A percentile compares a stretch with the other conserved stretches of the same genome.
phyloP scores from a whole-genome alignment of 768 basidiomycete genomes.

The Suillus hirtellus region DNA sequence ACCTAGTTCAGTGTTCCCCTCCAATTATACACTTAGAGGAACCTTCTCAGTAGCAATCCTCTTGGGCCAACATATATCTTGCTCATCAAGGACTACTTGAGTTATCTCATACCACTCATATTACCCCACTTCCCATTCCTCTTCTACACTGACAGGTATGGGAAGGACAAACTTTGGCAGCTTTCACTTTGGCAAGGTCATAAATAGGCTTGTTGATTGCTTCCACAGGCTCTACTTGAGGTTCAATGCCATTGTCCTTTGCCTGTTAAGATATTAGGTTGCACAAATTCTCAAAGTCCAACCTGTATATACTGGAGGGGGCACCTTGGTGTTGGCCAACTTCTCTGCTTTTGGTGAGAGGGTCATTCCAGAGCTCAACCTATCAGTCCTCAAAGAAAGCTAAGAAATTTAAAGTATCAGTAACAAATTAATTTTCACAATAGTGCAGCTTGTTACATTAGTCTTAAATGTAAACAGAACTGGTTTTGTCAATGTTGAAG shows the following conservation, averaged over 20 bases:
- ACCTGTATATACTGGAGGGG: neutral
- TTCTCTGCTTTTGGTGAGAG: neutral
- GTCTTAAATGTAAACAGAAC: neutral
- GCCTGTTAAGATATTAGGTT: neutral
- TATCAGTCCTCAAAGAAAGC: neutral
- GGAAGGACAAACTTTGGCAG: neutral
- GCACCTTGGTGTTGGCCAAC: neutral
- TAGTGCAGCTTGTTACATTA: neutral
- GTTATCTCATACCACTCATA: too few species aligned
- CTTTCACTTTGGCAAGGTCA: slow-evolving; percentile 4
- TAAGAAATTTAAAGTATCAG: neutral
- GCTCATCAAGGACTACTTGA: too few species aligned
- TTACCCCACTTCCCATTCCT: too few species aligned
- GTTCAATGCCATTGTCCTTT: neutral
- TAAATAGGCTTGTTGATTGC: neutral
- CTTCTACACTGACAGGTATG: neutral
- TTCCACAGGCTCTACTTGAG: neutral
- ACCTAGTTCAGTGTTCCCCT: too few species aligned
- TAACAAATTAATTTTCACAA: neutral
- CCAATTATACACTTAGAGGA: too few species aligned
- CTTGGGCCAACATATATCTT: too few species aligned
- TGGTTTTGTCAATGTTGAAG: neutral
- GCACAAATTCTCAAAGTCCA: neutral
- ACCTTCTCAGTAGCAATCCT: too few species aligned
- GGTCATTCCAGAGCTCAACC: too few species aligned